Base-by-base conservation (phyloP, 2,329 filamentous ascomycete genomes). In the Pseudogymnoascus sp. region DNA sequence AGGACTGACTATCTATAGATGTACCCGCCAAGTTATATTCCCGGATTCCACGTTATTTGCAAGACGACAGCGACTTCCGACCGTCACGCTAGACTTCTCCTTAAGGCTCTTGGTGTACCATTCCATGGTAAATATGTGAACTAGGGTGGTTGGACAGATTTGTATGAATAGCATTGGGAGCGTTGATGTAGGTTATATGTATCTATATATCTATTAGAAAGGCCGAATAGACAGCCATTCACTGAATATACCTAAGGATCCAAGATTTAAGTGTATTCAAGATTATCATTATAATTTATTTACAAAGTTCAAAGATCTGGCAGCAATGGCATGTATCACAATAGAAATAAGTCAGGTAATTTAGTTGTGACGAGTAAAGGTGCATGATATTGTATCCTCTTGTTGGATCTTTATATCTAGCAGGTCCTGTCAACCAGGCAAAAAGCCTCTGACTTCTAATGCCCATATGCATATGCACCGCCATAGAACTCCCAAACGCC, bases 21-120 rank as follows among this genome's bases (percentile, higher is more conserved):
- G 77, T 86, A 84, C 70, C 83, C 82, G 50, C 75, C 80, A 63
- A 80, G 80, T 38, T 68, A 73, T 68, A 74, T 74, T 63, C 72
- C 73, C 12, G 73, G 73, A 61, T 74, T 74, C 65, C 73, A 74
- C 60, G 72, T 74, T 14, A 70, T 68, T 16, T 66, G 73, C 35
- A 70, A 73, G 59, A 74, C 73, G 5, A 70, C 69, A 2, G 69
- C 70, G 56, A 68, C 63, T 11, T 70, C 69, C 7, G 70, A 71
- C 62, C 63, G 70, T 63, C 69, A 71, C 59, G 70, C 70, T 31
- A 66, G 70, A 64, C 65, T 71, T 59, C 66, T 71, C 18, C 65
- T 71, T n/a, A 67, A 64, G 37, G 65, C 69, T 14, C 65, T 71
- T 67, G 70, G 70, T 33, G 64, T 71, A 16, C 70, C 70, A 31